A percentile compares a stretch with the other conserved stretches of the same genome.
Conservation (phyloP, 2,329 filamentous ascomycete species). For the Cladophialophora psammophila region DNA sequence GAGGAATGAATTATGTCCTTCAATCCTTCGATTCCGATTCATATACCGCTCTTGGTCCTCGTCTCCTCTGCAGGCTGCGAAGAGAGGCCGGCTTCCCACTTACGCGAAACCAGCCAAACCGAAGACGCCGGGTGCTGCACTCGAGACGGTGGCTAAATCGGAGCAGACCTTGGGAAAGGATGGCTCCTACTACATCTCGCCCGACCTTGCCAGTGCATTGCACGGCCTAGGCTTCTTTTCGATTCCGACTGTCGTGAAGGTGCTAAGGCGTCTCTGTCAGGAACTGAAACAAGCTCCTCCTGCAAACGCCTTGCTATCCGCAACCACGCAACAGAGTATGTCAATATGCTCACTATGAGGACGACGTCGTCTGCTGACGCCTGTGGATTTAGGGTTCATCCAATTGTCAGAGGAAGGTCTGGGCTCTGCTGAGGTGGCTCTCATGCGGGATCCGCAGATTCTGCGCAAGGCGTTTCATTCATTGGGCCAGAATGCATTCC, state of each 20-base stretch:
- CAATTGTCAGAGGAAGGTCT: conserved; percentile 20
- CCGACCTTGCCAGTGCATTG: conserved; percentile 19
- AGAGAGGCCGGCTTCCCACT: conserved; percentile 2
- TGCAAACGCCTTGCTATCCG: conserved; percentile 11
- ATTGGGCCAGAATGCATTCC: conserved; percentile 26
- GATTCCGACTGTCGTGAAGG: conserved; percentile 16
- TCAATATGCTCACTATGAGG: not conserved
- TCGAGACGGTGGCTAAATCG: not conserved
- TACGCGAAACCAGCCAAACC: conserved; percentile 15
- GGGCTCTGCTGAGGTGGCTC: conserved; percentile 5
- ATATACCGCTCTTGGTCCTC: conserved; percentile 8
- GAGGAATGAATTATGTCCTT: not conserved
- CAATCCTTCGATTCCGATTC: not conserved
- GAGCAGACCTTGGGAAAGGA: not conserved
- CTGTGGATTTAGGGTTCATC: conserved; percentile 20
- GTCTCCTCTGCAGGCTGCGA: not conserved
- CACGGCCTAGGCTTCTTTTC: conserved; percentile 24
- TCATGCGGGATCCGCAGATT: conserved; percentile 25
- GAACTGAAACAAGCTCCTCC: conserved; percentile 17
- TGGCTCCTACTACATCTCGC: conserved; percentile 22
- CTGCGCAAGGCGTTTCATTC: conserved; percentile 27
- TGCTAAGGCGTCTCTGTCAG: conserved; percentile 16
- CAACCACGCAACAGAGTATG: conserved; percentile 22
- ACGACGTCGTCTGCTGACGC: not conserved
- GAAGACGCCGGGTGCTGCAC: not conserved